Percentiles rank a stretch among this genome's conserved stretches.
These are phyloP conservation scores for Daucus carota DNA, from an alignment of 129 eudicot species.

Conservation along the genomic window DNA sequence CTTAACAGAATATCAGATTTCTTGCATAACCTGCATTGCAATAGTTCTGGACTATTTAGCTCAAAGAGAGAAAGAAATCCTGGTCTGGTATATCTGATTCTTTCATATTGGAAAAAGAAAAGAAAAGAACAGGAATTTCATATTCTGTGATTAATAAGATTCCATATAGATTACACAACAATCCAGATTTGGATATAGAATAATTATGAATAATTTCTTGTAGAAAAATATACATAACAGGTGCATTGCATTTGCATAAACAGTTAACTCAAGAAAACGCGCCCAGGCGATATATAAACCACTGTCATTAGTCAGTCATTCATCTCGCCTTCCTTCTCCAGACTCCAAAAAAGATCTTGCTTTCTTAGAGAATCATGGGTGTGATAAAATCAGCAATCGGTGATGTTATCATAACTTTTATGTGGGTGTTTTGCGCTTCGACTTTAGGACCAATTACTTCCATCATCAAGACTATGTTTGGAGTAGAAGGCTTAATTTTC, in stretches of 20 bases:
- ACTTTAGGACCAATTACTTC: constrained; percentile 40
- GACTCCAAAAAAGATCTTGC: background rate
- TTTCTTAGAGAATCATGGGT: constrained; percentile 18
- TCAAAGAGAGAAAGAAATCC: background rate
- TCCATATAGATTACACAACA: background rate
- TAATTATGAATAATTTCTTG: too few relatives aligned
- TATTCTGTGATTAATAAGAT: background rate
- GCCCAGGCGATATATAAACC: background rate
- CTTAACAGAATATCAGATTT: background rate
- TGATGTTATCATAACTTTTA: constrained; percentile 44
- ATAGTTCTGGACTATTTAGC: background rate
- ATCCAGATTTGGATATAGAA: background rate
- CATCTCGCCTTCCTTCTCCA: background rate
- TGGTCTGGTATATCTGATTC: background rate
- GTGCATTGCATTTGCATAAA: too few relatives aligned
- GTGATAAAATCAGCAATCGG: constrained; percentile 42
- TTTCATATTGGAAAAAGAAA: background rate
- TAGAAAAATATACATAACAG: too few relatives aligned
- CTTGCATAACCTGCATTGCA: background rate
- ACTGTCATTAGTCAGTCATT: background rate
- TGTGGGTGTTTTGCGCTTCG: constrained; percentile 63
- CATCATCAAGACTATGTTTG: constrained; percentile 28
- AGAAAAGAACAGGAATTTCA: background rate
- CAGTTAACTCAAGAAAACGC: background rate
- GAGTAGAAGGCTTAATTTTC: constrained; percentile 21